Evolutionary conservation across 164 flowering plant species (phyloP), one percentile per base, ranked within the genome.

Genomic region (Vitis cinerea): DNA sequence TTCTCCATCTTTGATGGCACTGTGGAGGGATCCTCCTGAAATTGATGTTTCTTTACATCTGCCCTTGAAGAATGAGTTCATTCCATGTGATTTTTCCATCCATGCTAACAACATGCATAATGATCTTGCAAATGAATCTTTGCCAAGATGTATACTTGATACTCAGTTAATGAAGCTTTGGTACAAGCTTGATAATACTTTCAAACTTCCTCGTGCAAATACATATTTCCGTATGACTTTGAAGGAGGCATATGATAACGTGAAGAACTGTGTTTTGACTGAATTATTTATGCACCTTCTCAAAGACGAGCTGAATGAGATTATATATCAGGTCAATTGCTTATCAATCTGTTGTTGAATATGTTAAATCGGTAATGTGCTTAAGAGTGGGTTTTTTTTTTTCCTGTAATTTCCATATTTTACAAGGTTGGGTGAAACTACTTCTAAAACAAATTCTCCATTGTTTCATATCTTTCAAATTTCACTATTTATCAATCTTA

Each of bases 161-260:
- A 88, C 84, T 64, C 88, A 94, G 50, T 71, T 79, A 44, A 83
- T 93, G 75, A 95, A 91, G 81, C 71, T 91, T 6, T 95, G 99
- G 99, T 88, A 91, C 92, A 93, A 93, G 86, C 90, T 83, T 67
- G 99, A 95, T 74, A 74, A 67, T 14, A 84, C 87, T 13, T 95
- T 95, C 76, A 91, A 84, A 77, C 72, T 86, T 72, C 99, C 99
- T 71, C 99, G 99, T 73, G 94, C 97, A 64, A 95, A 91, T 73
- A 76, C 97, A 72, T 95, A 91, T 72, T 95, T 93, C 75, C 89
- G 91, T 19, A 82, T 93, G n/a, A 86, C 85, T 63, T 83, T 91
- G 76, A 95, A 89, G 67, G 97, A 90, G 23, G 97, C 80, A 61
- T 89, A 83, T 56, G 67, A 62, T 55, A 79, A 66, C 78, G 77